A percentile compares a stretch with the other conserved stretches of the same genome.
Evolutionary conservation across 2,329 filamentous ascomycete genomes (phyloP).

Genomic region (Drechslerella coelobrocha): DNA sequence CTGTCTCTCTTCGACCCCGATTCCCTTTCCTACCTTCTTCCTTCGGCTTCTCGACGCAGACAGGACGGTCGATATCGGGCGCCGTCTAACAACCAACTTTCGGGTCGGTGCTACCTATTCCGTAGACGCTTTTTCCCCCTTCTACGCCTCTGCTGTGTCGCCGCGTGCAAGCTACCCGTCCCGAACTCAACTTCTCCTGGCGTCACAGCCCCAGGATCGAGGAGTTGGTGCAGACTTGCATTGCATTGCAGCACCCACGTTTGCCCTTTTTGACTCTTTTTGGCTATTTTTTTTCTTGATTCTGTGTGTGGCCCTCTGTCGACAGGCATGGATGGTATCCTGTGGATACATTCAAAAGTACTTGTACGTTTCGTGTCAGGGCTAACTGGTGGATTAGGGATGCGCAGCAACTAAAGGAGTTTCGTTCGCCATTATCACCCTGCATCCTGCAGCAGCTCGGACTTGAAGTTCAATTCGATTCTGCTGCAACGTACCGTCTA

Average conservation of each 20-base stretch:
- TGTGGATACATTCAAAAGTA: background rate
- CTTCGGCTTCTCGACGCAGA: background rate
- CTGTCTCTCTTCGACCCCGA: background rate
- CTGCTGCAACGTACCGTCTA: background rate
- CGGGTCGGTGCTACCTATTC: constrained; percentile 42
- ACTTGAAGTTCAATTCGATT: background rate
- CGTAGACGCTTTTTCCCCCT: constrained; percentile 18
- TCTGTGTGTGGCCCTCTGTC: background rate
- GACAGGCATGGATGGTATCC: constrained; percentile 1
- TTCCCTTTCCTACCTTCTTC: background rate
- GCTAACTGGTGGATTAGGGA: constrained; percentile 4
- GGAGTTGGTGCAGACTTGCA: constrained; percentile 2
- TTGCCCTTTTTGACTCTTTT: background rate
- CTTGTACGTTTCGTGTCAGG: background rate
- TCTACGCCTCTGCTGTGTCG: background rate
- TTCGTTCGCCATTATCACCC: background rate
- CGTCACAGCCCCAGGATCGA: constrained; percentile 13
- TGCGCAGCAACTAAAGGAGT: constrained; percentile 2
- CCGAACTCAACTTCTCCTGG: constrained; percentile 23
- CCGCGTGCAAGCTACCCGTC: constrained; percentile 2
- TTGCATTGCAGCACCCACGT: constrained; percentile 10
- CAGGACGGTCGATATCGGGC: constrained; percentile 3
- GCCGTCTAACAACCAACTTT: constrained; percentile 7
- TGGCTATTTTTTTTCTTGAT: background rate
- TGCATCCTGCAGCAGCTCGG: constrained; percentile 3